Evolutionary conservation across 805 yeast species (phyloP).

Genomic region (Sugiyamaella qingdaonensis): DNA sequence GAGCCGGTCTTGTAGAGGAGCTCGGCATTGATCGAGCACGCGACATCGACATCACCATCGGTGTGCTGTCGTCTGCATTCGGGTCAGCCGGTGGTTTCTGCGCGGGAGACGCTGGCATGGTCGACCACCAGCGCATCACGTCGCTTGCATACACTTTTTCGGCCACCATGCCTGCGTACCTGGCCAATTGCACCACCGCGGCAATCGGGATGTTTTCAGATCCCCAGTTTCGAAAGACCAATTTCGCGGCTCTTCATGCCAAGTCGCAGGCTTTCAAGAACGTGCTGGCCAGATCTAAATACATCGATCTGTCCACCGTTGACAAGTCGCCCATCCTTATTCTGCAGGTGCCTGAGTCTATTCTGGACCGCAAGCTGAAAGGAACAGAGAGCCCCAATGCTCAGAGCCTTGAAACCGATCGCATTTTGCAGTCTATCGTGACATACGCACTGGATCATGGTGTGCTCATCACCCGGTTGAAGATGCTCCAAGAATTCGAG

Average conservation of each 20-base stretch:
- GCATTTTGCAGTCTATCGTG: conserved; percentile 64
- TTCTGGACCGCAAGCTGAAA: conserved; percentile 9
- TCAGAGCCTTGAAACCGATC: conserved; percentile 39
- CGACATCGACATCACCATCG: conserved; percentile 80
- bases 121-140: conserved; percentile 86
- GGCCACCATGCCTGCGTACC: conserved; percentile 91
- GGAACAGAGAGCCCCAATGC: conserved; percentile 1
- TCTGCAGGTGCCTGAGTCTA: conserved; percentile 47
- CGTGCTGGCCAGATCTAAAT: conserved; percentile 5
- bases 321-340: conserved; percentile 66
- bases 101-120: conserved; percentile 77
- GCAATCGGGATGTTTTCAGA: conserved; percentile 22
- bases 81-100: conserved; percentile 93
- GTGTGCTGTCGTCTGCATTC: conserved; percentile 76
- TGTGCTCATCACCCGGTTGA: conserved; percentile 62
- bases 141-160: conserved; percentile 89
- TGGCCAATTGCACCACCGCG: conserved; percentile 44
- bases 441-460: conserved; percentile 49
- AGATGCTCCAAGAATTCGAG: conserved; percentile 67
- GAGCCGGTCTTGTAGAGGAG: conserved; percentile 81
- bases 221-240: conserved; percentile 12
- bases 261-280: conserved; percentile 11
- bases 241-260: conserved; percentile 2
- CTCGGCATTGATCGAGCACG: conserved; percentile 54
- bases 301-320: conserved; percentile 52